Base-by-base conservation (phyloP, 1,284 basidiomycete species). In the Irpex sp. region DNA sequence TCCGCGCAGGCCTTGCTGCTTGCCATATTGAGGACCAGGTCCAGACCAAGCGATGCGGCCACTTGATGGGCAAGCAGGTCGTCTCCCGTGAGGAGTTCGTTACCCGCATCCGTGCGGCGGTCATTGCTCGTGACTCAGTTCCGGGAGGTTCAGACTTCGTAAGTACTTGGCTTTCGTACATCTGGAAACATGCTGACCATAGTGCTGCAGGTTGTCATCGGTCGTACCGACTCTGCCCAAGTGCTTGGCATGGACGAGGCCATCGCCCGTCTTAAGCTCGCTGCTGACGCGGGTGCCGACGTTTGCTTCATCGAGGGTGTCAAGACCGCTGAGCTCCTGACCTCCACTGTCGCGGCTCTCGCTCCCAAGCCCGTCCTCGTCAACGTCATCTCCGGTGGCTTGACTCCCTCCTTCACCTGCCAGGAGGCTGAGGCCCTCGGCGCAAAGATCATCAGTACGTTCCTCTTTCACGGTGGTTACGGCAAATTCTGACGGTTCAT, bases 261-360 rank as follows among this genome's bases (percentile, higher is more conserved):
- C 0, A 67, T 92, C 61, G 75, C 70, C 17, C 83, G 92, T 9
- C 78, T 94, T 60, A 84, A 87, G 71, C 81, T 91, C 36, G 91
- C 92, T 2, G 83, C 87, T 1, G 86, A 86, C 61, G 88, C 84
- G 4, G 92, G 92, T 37, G 92, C 92, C 0, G 92, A 93, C 69
- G 90, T 92, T 21, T 92, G 89, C 73, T 94, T 94, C 77, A 90
- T 93, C 58, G 92, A 94, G 75, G 92, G 91, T 60, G 89, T 92
- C 50, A 84, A 84, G 73, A 88, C 83, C 8, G 81, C 87, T 60
- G 85, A 88, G 59, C 81, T 91, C 46, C 81, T 92, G 33, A 78
- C 82, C 67, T 76, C 77, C 1, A 90, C 90, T 1, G 85, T 92
- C 58, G 78, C 79, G 43, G 86, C 84, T 3, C 76, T 93, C 36